phyloP scores from a whole-genome alignment of 768 basidiomycete genomes.

The Leccinum olivaceopallidum region DNA sequence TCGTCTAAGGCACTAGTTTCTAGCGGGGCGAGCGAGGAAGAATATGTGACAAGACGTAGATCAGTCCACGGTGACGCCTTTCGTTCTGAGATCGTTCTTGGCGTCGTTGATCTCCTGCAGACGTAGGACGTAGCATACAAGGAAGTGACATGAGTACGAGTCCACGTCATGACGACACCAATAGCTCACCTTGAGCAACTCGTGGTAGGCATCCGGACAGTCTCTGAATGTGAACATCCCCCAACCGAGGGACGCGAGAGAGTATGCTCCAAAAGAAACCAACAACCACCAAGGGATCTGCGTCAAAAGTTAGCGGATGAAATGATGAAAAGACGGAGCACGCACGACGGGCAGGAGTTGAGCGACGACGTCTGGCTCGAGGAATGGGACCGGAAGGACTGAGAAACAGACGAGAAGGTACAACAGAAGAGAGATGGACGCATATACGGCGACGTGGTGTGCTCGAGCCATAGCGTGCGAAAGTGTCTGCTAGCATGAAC shows the following conservation, averaged over 20 bases:
- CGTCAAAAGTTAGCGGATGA: neutral
- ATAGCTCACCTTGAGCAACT: conserved; percentile 52
- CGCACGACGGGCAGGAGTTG: conserved; percentile 22
- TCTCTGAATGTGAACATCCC: conserved; percentile 74
- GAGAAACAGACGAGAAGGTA: conserved; percentile 48
- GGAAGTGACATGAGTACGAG: neutral
- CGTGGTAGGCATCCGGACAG: conserved; percentile 77
- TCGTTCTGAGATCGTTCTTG: conserved; percentile 56
- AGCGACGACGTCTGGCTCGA: conserved; percentile 4
- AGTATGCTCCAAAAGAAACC: conserved; percentile 77
- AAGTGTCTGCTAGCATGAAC: conserved; percentile 16
- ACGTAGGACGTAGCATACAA: neutral
- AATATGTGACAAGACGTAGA: neutral
- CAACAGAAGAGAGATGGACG: conserved; percentile 42
- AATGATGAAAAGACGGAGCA: conserved; percentile 53
- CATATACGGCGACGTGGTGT: conserved; percentile 50
- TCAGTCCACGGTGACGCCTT: conserved; percentile 63
- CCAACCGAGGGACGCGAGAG: conserved; percentile 74
- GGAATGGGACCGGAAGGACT: conserved; percentile 16
- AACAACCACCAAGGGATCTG: conserved; percentile 85
- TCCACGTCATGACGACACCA: neutral
- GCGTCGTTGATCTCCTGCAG: conserved; percentile 60
- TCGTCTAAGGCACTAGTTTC: too few relatives aligned
- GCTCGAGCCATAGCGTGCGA: conserved; percentile 55
- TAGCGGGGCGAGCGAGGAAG: neutral